Evolutionary conservation across 2,329 filamentous ascomycete species (phyloP), one percentile per base, ranked within the genome.

Genomic region (Emmonsiellopsis sp.): DNA sequence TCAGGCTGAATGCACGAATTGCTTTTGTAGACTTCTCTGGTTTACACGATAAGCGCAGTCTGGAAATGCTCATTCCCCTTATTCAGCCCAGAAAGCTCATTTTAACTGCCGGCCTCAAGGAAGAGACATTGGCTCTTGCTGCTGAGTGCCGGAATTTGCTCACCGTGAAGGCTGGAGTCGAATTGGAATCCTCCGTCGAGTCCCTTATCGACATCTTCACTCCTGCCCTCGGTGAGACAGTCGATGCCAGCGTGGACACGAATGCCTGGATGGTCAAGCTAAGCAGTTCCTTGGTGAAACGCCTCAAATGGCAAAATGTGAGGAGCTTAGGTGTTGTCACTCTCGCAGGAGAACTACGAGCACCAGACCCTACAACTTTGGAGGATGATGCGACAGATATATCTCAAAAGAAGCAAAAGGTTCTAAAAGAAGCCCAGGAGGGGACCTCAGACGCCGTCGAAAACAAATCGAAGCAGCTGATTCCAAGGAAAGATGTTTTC

Each of bases 251-350:
- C 64, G 92, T 97, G 42, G 93, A 98, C 67, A 97, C 92, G 5
- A 96, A 97, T 67, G 91, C 93, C 3, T 98, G 94, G 93, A 85
- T 88, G 26, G 87, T 98, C 56, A 95, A 91, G 70, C 79, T 98
- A 15, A 90, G 89, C 48, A 88, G 92, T 61, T 76, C 81, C 44
- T 81, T 98, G 16, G 87, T 95, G 55, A 89, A 89, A 70, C 86
- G 86, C 61, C 78, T 98, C 55, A 89, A 88, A 65, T 97, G 93
- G 93, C 93, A 97, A 73, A 91, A 89, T 55, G 90, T 97, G 26
- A 85, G 89, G 53, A 90, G 87, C 2, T 76, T 97, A 7, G 87
- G 89, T 40, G 89, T 98, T 54, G 92, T 95, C 13, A 94, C 92
- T n/a, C 79, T 98, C 53, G 94, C 89, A 2, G 93, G 90, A 8